These are phyloP conservation scores for Ambrosiella xylebori DNA, from an alignment of 2,329 filamentous ascomycete species.

Conservation along the genomic window DNA sequence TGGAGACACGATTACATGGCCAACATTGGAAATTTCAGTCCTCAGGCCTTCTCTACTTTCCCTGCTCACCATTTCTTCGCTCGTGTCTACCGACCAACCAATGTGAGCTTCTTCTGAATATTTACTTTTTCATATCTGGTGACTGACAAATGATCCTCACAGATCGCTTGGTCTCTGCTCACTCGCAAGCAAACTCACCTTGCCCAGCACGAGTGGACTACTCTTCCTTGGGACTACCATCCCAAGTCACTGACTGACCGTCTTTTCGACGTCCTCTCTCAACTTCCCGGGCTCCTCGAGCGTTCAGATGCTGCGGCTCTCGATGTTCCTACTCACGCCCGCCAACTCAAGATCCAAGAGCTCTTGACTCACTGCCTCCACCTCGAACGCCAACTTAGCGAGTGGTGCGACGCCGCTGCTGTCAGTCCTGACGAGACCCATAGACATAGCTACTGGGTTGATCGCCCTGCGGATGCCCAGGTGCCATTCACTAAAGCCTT, in stretches of 20 bases:
- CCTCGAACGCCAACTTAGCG: slow-evolving; percentile 30
- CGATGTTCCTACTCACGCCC: slow-evolving; percentile 24
- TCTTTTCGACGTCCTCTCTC: slow-evolving; percentile 33
- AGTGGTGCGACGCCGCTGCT: slow-evolving; percentile 27
- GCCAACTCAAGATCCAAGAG: slow-evolving; percentile 29
- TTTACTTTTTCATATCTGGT: not conserved
- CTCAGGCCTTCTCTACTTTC: slow-evolving; percentile 30
- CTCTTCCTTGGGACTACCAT: slow-evolving; percentile 33
- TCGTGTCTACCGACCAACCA: slow-evolving; percentile 34
- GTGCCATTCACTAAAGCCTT: slow-evolving; percentile 30
- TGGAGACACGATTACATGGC: slow-evolving; percentile 24
- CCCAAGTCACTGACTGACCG: slow-evolving; percentile 33
- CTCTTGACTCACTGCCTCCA: slow-evolving; percentile 30
- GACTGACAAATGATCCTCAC: not conserved
- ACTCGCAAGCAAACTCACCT: slow-evolving; percentile 34
- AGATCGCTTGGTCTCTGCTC: slow-evolving; percentile 32
- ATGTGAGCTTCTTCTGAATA: slow-evolving; percentile 24
- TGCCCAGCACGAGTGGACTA: slow-evolving; percentile 33
- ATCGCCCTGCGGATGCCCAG: slow-evolving; percentile 9
- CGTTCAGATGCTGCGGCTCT: slow-evolving; percentile 27
- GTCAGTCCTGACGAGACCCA: slow-evolving; percentile 15
- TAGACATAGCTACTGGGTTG: slow-evolving; percentile 21
- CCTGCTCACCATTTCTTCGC: slow-evolving; percentile 42
- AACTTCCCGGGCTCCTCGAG: slow-evolving; percentile 30
- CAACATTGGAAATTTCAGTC: slow-evolving; percentile 26